A percentile compares a stretch with the other conserved stretches of the same genome.
Evolutionary conservation across 352 stramenopile species (phyloP).

Genomic region (Phytopythium ostracodes): DNA sequence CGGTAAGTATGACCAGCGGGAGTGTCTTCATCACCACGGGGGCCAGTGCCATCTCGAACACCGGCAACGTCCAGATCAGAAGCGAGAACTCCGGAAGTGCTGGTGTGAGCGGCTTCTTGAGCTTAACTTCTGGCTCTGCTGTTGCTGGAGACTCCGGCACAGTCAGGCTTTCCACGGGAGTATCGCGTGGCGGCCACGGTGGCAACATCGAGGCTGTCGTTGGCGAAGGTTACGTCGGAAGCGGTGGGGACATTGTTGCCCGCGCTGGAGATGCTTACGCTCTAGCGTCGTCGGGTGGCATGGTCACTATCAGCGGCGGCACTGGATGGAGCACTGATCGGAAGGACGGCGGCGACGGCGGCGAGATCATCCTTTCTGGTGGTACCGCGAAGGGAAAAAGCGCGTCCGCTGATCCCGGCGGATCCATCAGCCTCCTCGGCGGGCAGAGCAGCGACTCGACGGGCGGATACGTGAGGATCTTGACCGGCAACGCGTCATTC

Average conservation of each 20-base stretch:
- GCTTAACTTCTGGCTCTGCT: constrained; percentile 53
- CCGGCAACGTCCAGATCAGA: constrained; percentile 68
- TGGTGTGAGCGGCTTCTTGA: constrained; percentile 76
- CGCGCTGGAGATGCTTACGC: constrained; percentile 60
- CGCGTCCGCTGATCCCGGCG: constrained; percentile 34
- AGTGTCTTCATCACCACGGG: constrained; percentile 77
- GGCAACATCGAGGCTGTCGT: constrained; percentile 66
- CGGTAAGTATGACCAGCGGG: constrained; percentile 53
- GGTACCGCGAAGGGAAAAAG: constrained; percentile 52
- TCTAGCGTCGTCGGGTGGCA: constrained; percentile 37
- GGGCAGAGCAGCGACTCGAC: constrained; percentile 48
- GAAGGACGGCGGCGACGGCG: constrained; percentile 62
- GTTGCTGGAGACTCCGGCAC: constrained; percentile 57
- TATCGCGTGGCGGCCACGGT: constrained; percentile 45
- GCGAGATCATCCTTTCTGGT: constrained; percentile 59
- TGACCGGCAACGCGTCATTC: constrained; percentile 48
- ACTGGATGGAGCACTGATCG: constrained; percentile 36
- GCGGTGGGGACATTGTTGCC: constrained; percentile 63
- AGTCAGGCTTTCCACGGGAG: constrained; percentile 68
- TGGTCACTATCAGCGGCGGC: constrained; percentile 37
- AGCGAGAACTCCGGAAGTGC: constrained; percentile 68
- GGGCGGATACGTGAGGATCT: constrained; percentile 44
- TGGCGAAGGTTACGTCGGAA: constrained; percentile 41
- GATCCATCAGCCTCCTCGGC: constrained; percentile 39
- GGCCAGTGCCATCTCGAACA: constrained; percentile 56